Evolutionary conservation across 495 filamentous ascomycete genomes (phyloP), one percentile per base, ranked within the genome.

Genomic region (Pyrenula massariospora): DNA sequence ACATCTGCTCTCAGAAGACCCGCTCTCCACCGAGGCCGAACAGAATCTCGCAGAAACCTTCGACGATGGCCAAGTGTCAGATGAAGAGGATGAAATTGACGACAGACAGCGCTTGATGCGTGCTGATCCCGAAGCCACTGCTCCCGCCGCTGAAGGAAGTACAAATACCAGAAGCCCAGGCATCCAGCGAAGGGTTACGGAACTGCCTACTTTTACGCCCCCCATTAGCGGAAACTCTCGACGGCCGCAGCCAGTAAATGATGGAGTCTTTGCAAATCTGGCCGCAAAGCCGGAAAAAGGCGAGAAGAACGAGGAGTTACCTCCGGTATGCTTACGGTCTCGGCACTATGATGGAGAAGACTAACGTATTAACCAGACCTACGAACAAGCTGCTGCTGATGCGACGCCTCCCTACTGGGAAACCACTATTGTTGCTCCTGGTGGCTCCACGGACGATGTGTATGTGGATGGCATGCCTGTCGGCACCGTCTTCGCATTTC

Each of bases 331-430:
- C n/a, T 84, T 59, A 19, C 8, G 19, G 21, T 10, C 55, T 48
- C 25, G 15, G 10, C 15, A 54, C 15, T 25, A 21, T 58, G 20
- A 15, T 22, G n/a, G 23, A 22, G 3, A 1, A 21, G 3, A 22
- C 15, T 48, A 0, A 12, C n/a, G 49, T 12, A 23, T 21, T 19
- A 5, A 8, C 8, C 59, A 97, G 91, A 89, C 91, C 21, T 98
- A 98, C 73, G 94, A 98, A 79, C 91, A 96, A 83, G 93, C 93
- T 5, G 93, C 93, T 10, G 92, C 92, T 19, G 93, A 98, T 72
- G 89, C 92, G 21, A 90, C 93, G 36, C 93, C 93, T 0, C 93
- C 94, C 1, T 98, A 97, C 69, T 98, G 93, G 93, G 93, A 98
- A 72, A 97, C 92, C 19, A 96, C 93, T 1, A 96, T 98, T 62